A percentile compares a stretch with the other conserved stretches of the same genome.
These are phyloP conservation scores for Peribolospora kevripleyi DNA, from an alignment of 768 basidiomycete species.

Conservation along the genomic window DNA sequence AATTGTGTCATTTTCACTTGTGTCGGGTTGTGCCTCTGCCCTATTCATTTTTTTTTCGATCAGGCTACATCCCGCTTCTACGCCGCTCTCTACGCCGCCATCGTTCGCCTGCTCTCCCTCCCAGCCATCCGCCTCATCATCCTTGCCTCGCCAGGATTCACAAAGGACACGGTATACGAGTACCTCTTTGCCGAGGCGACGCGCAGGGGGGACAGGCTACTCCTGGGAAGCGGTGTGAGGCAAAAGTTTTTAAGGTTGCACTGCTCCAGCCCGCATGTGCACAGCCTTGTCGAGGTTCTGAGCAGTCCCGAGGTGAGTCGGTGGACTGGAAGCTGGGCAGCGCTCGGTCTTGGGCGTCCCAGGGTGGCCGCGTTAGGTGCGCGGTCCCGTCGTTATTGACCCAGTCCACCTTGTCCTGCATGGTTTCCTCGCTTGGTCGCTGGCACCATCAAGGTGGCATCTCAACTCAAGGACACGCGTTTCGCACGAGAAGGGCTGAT, in stretches of 20 bases:
- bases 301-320: conserved; percentile 66
- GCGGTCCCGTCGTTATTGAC: no score
- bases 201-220: conserved; percentile 1
- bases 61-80: conserved; percentile 59
- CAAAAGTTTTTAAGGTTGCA: conserved; percentile 69
- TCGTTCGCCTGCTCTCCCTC: conserved; percentile 76
- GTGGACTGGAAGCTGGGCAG: neutral
- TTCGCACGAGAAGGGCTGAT: conserved; percentile 82
- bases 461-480: conserved; percentile 75
- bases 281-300: conserved; percentile 77
- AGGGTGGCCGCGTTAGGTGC: conserved; percentile 2
- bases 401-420: neutral
- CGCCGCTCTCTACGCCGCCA: conserved; percentile 56
- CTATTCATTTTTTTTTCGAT: neutral
- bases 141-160: conserved; percentile 91
- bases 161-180: conserved; percentile 64
- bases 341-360: conserved; percentile 12
- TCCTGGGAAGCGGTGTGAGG: neutral
- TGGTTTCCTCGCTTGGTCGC: conserved; percentile 1
- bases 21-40: no score
- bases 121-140: conserved; percentile 65
- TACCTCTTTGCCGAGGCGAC: conserved; percentile 61
- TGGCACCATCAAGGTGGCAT: conserved; percentile 29
- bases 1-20: no score
- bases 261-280: conserved; percentile 77